Percentiles rank a stretch among this genome's conserved stretches.
These are phyloP conservation scores for Fusarium avenaceum DNA, from an alignment of 2,329 filamentous ascomycete genomes.

Conservation along the genomic window DNA sequence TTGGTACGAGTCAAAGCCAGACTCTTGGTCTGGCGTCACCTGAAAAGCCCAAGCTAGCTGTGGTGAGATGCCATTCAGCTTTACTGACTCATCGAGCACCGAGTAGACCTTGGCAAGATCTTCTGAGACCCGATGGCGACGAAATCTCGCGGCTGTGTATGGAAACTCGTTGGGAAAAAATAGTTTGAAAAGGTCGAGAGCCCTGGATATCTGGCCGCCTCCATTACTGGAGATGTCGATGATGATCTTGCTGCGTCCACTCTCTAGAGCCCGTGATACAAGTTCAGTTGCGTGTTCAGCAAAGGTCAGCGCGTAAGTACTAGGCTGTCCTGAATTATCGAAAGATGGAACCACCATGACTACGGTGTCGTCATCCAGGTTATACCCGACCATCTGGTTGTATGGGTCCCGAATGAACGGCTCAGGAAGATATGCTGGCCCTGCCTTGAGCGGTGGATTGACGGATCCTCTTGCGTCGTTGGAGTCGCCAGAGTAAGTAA, in stretches of 20 bases:
- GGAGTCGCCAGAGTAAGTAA: not conserved
- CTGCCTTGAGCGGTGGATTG: not conserved
- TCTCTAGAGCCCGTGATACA: not conserved
- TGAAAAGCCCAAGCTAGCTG: not conserved
- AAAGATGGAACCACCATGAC: conserved; percentile 5
- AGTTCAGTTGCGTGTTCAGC: not conserved
- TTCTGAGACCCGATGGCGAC: not conserved
- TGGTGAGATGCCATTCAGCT: not conserved
- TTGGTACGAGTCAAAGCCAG: not conserved
- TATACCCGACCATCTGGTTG: conserved; percentile 1
- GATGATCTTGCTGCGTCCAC: conserved; percentile 63
- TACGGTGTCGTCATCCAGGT: conserved; percentile 3
- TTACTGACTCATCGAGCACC: not conserved
- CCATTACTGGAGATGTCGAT: conserved; percentile 74
- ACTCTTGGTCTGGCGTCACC: not conserved
- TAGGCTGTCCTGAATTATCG: not conserved
- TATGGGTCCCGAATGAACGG: conserved; percentile 9
- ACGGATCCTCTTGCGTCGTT: too few species aligned
- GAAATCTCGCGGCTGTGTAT: conserved; percentile 1
- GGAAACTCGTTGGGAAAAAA: conserved; percentile 48
- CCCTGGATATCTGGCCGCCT: conserved; percentile 66
- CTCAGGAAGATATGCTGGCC: conserved; percentile 2
- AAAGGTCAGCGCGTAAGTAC: not conserved
- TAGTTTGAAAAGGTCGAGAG: conserved; percentile 63
- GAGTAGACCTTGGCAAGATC: not conserved